Conservation (phyloP, 2,329 filamentous ascomycete species). For the Pestalotiopsis sp. region DNA sequence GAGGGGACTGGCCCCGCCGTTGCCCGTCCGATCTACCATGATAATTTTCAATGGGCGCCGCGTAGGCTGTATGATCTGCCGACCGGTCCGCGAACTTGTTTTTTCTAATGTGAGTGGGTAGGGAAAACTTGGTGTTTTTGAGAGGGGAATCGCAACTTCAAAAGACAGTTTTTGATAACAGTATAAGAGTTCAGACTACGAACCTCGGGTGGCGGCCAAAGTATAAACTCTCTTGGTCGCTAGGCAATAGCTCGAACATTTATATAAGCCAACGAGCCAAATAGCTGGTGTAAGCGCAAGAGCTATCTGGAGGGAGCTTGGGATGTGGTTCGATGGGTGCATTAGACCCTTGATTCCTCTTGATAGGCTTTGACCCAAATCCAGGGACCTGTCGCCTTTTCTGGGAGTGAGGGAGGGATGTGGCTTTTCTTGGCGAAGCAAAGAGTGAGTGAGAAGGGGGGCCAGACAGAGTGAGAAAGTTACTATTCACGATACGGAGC, state of each 20-base stretch:
- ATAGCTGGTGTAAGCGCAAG: neutral
- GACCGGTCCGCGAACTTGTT: too few relatives aligned
- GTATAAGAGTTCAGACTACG: too few relatives aligned
- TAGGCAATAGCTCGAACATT: neutral
- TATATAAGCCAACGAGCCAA: neutral
- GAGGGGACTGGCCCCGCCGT: too few relatives aligned
- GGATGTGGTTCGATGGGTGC: neutral
- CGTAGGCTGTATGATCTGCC: too few relatives aligned
- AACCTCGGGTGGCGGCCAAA: too few relatives aligned
- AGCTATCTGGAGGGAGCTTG: neutral
- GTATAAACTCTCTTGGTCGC: neutral
- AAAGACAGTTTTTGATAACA: too few relatives aligned
- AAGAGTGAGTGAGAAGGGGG: neutral
- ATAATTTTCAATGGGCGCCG: neutral
- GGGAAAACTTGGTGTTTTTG: too few relatives aligned
- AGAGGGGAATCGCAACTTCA: too few relatives aligned
- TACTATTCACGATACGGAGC: too few relatives aligned
- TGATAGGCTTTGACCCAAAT: neutral
- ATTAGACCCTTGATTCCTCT: slow-evolving; percentile 1
- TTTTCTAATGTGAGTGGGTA: too few relatives aligned
- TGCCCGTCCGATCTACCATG: neutral
- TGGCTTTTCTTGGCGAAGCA: neutral
- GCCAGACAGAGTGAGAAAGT: neutral
- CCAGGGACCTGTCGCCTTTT: neutral
- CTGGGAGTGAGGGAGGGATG: neutral